Evolutionary conservation across 805 yeast species (phyloP).

Genomic region (Metschnikowia gelsemii): DNA sequence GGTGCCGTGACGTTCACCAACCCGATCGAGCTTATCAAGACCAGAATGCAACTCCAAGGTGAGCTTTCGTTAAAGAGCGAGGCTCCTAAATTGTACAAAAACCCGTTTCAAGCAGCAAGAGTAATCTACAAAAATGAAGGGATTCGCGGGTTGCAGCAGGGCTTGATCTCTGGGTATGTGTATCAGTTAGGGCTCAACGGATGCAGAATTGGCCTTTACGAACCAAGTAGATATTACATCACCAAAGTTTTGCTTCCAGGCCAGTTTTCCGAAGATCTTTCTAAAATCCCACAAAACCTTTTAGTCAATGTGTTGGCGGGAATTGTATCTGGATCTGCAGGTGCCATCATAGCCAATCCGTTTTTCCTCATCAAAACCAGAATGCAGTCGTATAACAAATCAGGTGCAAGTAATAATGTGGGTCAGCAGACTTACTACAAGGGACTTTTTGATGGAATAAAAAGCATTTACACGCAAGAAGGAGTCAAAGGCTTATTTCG

Average conservation of each 20-base stretch:
- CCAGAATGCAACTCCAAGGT: constrained; percentile 96
- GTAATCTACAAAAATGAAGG: constrained; percentile 82
- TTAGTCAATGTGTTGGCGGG: constrained; percentile 77
- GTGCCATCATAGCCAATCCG: constrained; percentile 89
- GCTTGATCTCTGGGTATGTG: constrained; percentile 81
- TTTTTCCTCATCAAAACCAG: constrained; percentile 90
- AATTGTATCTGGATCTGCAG: constrained; percentile 80
- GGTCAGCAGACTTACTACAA: constrained; percentile 93
- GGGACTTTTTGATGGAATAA: constrained; percentile 65
- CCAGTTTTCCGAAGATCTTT: constrained; percentile 41
- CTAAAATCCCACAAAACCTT: constrained; percentile 35
- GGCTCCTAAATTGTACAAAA: constrained; percentile 60
- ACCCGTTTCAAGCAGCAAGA: constrained; percentile 80
- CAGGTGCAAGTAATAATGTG: constrained; percentile 40
- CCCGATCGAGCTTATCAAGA: constrained; percentile 92
- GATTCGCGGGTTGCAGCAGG: constrained; percentile 82
- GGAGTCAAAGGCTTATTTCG: constrained; percentile 79
- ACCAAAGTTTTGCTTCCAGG: constrained; percentile 56
- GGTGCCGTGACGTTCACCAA: constrained; percentile 97
- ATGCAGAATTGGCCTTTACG: constrained; percentile 91
- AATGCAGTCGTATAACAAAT: constrained; percentile 86
- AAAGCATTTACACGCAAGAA: constrained; percentile 58
- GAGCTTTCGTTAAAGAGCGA: constrained; percentile 62
- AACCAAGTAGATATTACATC: constrained; percentile 67
- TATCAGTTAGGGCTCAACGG: constrained; percentile 93